Base-by-base conservation (phyloP, 345 rosid genomes). In the Aquilaria sinensis region DNA sequence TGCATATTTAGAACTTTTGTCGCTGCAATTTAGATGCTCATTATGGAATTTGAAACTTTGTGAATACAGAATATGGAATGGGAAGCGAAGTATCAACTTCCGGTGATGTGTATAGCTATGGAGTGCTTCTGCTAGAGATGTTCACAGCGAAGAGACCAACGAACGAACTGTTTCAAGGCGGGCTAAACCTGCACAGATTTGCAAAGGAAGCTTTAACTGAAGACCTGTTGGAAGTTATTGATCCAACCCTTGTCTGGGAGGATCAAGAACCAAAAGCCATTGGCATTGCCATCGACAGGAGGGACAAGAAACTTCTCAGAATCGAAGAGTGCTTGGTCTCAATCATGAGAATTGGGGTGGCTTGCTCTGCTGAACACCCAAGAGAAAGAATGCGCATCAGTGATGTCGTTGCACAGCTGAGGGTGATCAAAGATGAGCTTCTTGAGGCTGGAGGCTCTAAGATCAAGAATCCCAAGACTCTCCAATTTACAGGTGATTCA, bases 31-130 rank as follows among this genome's bases (percentile, higher is more conserved):
- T 41, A n/a, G 10, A 5, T 43, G 6, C 61, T 12, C 15, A 37
- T 33, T 48, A 9, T 48, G 12, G 6, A 12, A 47, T 34, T 8
- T 57, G 11, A 37, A 57, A 5, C 43, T n/a, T 43, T 37, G n/a
- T 37, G 43, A 30, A 29, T 57, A 50, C 58, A 62, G 66, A 62
- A 53, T 62, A 62, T 4, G 51, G 58, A 2, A 62, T 52, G 51
- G 58, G 58, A 1, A 57, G 50, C 4, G 66, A 57, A 13, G 58
- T 41, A 0, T 62, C 58, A 23, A 62, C 58, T 0, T 23, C 49
- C 37, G 66, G 66, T 7, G 66, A 62, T 37, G 66, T 62, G 9
- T 62, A 62, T 29, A 62, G 66, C 43, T 62, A 34, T 12, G 66
- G 66, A 0, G 45, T 62, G 16, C 10, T 62, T 48, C 52, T 62